A percentile compares a stretch with the other conserved stretches of the same genome.
Conservation (phyloP, 495 filamentous ascomycete species). For the Astrothelium subdiscretum region DNA sequence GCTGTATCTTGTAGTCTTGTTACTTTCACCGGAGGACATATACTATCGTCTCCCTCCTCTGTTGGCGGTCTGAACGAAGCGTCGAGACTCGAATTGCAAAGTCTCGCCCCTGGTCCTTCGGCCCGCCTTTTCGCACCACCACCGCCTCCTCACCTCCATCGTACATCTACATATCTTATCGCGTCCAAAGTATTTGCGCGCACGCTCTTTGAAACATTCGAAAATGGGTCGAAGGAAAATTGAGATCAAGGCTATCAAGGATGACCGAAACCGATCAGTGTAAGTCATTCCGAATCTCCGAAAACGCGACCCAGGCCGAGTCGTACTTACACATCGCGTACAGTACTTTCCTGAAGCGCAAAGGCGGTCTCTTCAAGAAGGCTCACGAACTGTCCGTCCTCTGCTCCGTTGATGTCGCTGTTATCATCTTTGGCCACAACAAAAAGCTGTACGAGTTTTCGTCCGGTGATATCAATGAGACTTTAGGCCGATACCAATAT, state of each 20-base stretch:
- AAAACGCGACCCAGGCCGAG: background rate
- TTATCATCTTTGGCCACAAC: constrained; percentile 95
- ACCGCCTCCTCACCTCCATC: background rate
- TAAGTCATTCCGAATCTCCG: constrained; percentile 42
- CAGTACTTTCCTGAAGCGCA: constrained; percentile 96
- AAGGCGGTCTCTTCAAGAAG: constrained; percentile 98
- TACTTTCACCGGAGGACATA: background rate
- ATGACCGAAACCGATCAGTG: constrained; percentile 98
- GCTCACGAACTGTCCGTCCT: constrained; percentile 96
- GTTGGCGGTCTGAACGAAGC: background rate
- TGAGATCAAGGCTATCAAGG: constrained; percentile 99
- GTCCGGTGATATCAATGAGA: constrained; percentile 83
- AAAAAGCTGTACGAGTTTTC: constrained; percentile 98
- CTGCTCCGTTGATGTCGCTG: constrained; percentile 95
- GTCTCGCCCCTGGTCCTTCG: background rate
- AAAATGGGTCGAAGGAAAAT: constrained; percentile 69
- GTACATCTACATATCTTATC: too few species aligned
- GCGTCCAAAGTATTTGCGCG: background rate
- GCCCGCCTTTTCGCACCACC: background rate
- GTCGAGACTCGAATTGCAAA: background rate
- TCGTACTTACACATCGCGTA: constrained; percentile 7
- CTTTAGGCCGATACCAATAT: constrained; percentile 75
- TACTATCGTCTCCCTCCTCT: background rate
- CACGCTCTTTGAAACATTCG: background rate
- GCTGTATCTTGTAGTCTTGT: background rate